A percentile compares a stretch with the other conserved stretches of the same genome.
phyloP scores from a whole-genome alignment of 306 rosid genomes.

The Trifolium pratense region DNA sequence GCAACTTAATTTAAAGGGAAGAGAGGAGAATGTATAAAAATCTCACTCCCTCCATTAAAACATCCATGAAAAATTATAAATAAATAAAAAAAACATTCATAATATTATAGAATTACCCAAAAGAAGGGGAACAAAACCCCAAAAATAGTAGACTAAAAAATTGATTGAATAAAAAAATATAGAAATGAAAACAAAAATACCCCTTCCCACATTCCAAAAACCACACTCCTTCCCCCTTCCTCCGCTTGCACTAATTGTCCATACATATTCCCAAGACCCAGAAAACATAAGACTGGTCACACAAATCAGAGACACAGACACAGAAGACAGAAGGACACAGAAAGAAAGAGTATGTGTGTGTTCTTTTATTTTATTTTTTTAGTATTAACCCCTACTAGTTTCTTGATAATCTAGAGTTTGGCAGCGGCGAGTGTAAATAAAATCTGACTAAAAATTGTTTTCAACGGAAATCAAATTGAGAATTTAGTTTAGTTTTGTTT shows the following conservation, averaged over 20 bases:
- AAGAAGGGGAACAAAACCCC: background rate
- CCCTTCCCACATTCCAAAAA: constrained; percentile 53
- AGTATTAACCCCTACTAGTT: too few relatives aligned
- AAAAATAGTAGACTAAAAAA: background rate
- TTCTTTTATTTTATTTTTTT: too few relatives aligned
- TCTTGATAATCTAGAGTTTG: too few relatives aligned
- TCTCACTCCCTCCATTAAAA: background rate
- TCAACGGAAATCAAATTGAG: accelerated
- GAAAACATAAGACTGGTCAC: constrained; percentile 61
- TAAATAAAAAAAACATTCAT: background rate
- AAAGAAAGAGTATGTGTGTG: background rate
- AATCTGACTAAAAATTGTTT: too few relatives aligned
- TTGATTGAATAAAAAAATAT: background rate
- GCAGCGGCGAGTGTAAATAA: too few relatives aligned
- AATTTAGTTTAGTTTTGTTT: too few relatives aligned
- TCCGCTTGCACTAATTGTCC: constrained; percentile 44
- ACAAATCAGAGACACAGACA: constrained; percentile 45
- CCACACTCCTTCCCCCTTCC: constrained; percentile 8
- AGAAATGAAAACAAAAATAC: constrained; percentile 35
- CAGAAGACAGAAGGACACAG: constrained; percentile 34
- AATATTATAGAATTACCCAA: background rate
- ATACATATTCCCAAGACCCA: constrained; percentile 55
- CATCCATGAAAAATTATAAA: background rate
- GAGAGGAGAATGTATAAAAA: background rate
- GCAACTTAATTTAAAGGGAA: background rate